Base-by-base conservation (phyloP, 2,329 filamentous ascomycete genomes). In the Diaporthe velutina region DNA sequence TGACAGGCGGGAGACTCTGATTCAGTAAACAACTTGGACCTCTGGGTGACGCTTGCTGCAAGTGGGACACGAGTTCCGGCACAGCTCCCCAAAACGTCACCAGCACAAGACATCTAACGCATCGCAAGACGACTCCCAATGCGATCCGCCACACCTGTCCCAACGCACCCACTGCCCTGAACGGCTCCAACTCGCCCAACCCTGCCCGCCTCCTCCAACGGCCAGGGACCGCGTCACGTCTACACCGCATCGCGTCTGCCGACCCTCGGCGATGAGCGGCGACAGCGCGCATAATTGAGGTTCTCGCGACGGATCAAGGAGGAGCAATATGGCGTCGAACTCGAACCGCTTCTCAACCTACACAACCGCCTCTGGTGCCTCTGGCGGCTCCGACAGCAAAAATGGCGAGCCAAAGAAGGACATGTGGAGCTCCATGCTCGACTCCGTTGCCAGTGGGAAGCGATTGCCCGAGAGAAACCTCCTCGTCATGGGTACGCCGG, bases 391-490 rank as follows among this genome's bases (percentile, higher is more conserved):
- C 74, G 90, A 91, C 66, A 85, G 85, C 79, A 89, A 88, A 78
- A 89, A 90, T 85, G 90, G 87, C 84, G 93, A 94, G 79, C 93
- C 93, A 77, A 96, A 95, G 86, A 95, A 94, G 85, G 95, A 98
- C 82, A 93, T 98, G 84, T 98, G 96, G 96, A 96, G 94, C 76
- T 95, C 95, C 58, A 95, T 98, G 93, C 89, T 98, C 78, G 95
- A 97, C 84, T 93, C 91, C 71, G 96, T 97, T 79, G 95, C 96
- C 79, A 98, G 94, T 84, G 95, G 94, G 78, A 97, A 97, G 87
- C 91, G 94, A 79, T 86, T 98, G 80, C 95, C 95, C 8, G 95
- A 98, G 85, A 98, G 98, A 90, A 97, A 96, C 82, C 86, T 98
- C 76, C 86, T 98, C 55, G 92, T 98, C 30, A 86, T 98, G 82